These are phyloP conservation scores for Leishmania tarentolae DNA, from an alignment of 208 protist species.

Conservation along the genomic window DNA sequence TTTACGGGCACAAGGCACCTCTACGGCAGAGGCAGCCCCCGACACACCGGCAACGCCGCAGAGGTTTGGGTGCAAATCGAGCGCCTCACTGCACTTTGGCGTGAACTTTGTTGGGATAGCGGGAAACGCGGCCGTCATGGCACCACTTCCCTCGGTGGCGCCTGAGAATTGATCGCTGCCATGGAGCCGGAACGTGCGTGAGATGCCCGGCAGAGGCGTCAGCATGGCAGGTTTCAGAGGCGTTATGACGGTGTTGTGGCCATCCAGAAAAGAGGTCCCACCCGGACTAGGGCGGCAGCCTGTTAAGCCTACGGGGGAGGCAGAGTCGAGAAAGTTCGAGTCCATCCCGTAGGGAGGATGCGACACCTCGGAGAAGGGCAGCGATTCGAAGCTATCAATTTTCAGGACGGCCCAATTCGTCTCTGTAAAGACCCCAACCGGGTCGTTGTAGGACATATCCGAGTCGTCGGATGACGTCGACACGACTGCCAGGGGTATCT, in stretches of 20 bases:
- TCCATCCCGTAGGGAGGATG: slow-evolving; percentile 39
- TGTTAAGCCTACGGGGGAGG: slow-evolving; percentile 8
- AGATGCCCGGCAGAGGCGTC: not conserved
- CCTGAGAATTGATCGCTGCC: not conserved
- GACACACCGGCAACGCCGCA: not conserved
- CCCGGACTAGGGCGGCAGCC: not conserved
- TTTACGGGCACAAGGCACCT: not conserved
- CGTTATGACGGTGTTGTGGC: slow-evolving; percentile 1
- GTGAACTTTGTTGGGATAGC: not conserved
- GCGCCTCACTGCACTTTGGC: not conserved
- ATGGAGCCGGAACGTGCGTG: not conserved
- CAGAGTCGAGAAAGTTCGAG: slow-evolving; percentile 34
- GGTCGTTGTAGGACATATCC: not conserved
- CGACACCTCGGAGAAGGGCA: slow-evolving; percentile 51
- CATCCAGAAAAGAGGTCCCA: not conserved
- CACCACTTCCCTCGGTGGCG: slow-evolving; percentile 1
- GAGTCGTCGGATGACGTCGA: slow-evolving; percentile 26
- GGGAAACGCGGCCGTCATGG: not conserved
- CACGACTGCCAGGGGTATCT: slow-evolving; percentile 13
- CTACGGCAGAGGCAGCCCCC: not conserved
- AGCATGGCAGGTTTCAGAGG: not conserved
- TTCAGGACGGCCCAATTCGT: slow-evolving; percentile 37
- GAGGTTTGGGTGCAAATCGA: not conserved
- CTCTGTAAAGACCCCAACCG: slow-evolving; percentile 1
- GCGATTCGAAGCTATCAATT: slow-evolving; percentile 36